Conservation (phyloP, 2,329 filamentous ascomycete genomes). For the Clonostachys rosea region DNA sequence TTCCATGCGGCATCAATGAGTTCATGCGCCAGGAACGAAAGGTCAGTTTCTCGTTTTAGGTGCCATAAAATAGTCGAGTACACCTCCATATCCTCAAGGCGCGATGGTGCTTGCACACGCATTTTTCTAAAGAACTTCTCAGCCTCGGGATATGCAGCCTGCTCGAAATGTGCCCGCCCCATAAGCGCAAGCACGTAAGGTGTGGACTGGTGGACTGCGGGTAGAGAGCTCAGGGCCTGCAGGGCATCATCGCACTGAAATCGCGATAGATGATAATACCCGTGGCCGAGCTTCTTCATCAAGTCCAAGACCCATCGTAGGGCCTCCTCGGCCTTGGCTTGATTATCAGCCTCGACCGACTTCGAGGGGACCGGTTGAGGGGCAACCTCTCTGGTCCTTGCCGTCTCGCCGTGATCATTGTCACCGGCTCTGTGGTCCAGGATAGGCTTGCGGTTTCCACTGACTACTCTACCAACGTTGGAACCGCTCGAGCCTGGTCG, state of each 20-base stretch:
- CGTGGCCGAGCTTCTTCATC: slow-evolving; percentile 75
- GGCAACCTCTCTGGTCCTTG: slow-evolving; percentile 31
- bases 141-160: slow-evolving; percentile 78
- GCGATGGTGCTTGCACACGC: slow-evolving; percentile 73
- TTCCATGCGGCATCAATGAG: slow-evolving; percentile 82
- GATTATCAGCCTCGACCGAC: slow-evolving; percentile 8
- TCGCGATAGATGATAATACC: slow-evolving; percentile 72
- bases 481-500: slow-evolving; percentile 61
- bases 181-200: slow-evolving; percentile 92
- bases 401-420: slow-evolving; percentile 59
- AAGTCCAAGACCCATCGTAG: slow-evolving; percentile 74
- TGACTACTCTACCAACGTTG: slow-evolving; percentile 80
- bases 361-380: slow-evolving; percentile 10
- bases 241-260: slow-evolving; percentile 78
- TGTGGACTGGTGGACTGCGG: slow-evolving; percentile 75
- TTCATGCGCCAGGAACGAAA: slow-evolving; percentile 89
- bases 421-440: slow-evolving; percentile 59
- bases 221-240: slow-evolving; percentile 66
- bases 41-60: slow-evolving; percentile 83
- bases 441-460: slow-evolving; percentile 77
- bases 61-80: slow-evolving; percentile 99
- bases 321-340: slow-evolving; percentile 66
- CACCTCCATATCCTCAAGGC: slow-evolving; percentile 92
- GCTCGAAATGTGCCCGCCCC: slow-evolving; percentile 87
- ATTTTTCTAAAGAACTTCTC: slow-evolving; percentile 82